Evolutionary conservation across 129 eudicot species (phyloP).

Genomic region (Tanacetum coccineum): DNA sequence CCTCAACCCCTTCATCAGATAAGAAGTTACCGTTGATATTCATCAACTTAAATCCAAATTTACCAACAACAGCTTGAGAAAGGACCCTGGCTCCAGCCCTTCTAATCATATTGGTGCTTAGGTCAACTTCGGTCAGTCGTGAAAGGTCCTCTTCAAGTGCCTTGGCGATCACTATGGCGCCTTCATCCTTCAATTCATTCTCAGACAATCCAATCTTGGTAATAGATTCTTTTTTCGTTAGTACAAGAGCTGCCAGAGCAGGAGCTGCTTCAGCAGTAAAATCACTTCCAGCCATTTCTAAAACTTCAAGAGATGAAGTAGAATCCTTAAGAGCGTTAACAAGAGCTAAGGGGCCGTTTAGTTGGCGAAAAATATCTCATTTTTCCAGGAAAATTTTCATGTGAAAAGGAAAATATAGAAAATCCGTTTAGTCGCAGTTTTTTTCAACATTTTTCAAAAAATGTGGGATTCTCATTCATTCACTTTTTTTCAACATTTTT

Average conservation of each 20-base stretch:
- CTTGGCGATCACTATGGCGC: slow-evolving; percentile 54
- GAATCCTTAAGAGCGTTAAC: slow-evolving; percentile 41
- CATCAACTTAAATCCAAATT: slow-evolving; percentile 51
- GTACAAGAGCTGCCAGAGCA: slow-evolving; percentile 43
- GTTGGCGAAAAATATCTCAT: no score
- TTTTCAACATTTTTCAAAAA: no score
- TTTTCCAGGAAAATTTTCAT: no score
- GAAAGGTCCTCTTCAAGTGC: slow-evolving; percentile 53
- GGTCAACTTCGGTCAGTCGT: slow-evolving; percentile 61
- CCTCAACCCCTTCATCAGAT: no score
- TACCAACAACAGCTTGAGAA: slow-evolving; percentile 57
- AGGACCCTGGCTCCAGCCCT: slow-evolving; percentile 75
- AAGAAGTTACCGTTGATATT: slow-evolving; percentile 66
- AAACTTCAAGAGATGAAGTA: slow-evolving; percentile 42
- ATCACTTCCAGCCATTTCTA: slow-evolving; percentile 74
- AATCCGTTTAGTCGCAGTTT: no score
- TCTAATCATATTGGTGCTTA: slow-evolving; percentile 55
- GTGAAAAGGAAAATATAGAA: no score
- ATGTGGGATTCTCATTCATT: no score
- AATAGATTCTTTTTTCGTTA: slow-evolving; percentile 39
- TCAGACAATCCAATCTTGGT: slow-evolving; percentile 55
- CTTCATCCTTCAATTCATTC: slow-evolving; percentile 74
- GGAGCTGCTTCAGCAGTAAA: slow-evolving; percentile 57
- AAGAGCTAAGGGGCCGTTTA: slow-evolving; percentile 40
- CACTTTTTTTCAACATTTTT: no score